Evolutionary conservation across 2,329 filamentous ascomycete genomes (phyloP).

Genomic region (Phialophora verrucosa): DNA sequence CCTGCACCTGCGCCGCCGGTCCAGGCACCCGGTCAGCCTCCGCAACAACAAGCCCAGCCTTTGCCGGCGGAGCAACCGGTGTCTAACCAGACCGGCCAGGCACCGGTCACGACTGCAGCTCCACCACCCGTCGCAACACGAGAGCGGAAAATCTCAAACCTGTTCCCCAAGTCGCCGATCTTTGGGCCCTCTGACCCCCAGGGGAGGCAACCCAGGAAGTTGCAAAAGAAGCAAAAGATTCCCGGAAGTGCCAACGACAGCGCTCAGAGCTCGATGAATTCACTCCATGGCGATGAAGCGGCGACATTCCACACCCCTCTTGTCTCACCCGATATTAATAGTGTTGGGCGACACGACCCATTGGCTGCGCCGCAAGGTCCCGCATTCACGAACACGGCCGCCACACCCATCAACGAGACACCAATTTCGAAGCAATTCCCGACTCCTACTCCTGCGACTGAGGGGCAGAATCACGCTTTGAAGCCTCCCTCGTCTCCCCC

Average conservation of each 20-base stretch:
- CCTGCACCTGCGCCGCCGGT: constrained; percentile 10
- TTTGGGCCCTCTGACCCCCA: constrained; percentile 53
- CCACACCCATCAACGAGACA: constrained; percentile 42
- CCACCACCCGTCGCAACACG: constrained; percentile 60
- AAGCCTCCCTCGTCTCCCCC: constrained; percentile 75
- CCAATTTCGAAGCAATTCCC: constrained; percentile 20
- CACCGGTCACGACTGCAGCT: constrained; percentile 4
- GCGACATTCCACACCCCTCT: constrained; percentile 44
- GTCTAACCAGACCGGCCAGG: background rate
- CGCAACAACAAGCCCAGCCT: constrained; percentile 17
- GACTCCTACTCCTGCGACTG: constrained; percentile 48
- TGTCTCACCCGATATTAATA: constrained; percentile 43
- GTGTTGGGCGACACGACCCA: constrained; percentile 39
- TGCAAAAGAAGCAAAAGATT: constrained; percentile 81
- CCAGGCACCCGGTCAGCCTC: constrained; percentile 15
- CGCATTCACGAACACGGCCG: constrained; percentile 42
- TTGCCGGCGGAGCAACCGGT: background rate
- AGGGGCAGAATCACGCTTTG: constrained; percentile 57
- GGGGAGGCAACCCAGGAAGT: constrained; percentile 77
- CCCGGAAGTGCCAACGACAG: constrained; percentile 80
- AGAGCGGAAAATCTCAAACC: constrained; percentile 70
- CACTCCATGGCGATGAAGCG: constrained; percentile 59
- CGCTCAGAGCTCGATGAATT: constrained; percentile 87
- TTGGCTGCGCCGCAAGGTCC: constrained; percentile 42
- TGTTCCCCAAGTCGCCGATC: constrained; percentile 72